Percentiles rank a stretch among this genome's conserved stretches.
These are phyloP conservation scores for Ramularia endophylla DNA, from an alignment of 2,329 filamentous ascomycete genomes.

Conservation along the genomic window DNA sequence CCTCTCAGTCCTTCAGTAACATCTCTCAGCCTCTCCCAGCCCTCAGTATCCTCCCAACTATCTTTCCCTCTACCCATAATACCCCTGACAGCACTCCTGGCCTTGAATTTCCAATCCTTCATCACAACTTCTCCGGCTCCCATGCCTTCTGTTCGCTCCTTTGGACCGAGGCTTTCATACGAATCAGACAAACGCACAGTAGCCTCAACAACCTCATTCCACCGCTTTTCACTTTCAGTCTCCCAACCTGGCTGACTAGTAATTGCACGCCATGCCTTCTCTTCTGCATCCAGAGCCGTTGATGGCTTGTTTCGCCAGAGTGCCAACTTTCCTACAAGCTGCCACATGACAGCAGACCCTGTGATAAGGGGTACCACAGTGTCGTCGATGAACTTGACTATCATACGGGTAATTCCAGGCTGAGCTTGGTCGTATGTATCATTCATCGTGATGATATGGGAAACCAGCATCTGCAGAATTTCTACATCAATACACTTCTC, in stretches of 20 bases:
- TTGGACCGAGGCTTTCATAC: constrained; percentile 65
- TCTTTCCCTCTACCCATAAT: constrained; percentile 78
- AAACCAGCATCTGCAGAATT: constrained; percentile 65
- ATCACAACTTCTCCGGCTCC: constrained; percentile 57
- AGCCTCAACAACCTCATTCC: constrained; percentile 66
- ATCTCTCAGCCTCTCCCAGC: constrained; percentile 57
- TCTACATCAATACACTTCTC: constrained; percentile 74
- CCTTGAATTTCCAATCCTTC: constrained; percentile 81
- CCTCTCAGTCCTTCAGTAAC: constrained; percentile 38
- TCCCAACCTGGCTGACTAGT: constrained; percentile 50
- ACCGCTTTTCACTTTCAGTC: constrained; percentile 56
- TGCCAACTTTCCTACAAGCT: constrained; percentile 63
- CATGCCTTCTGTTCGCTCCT: constrained; percentile 47
- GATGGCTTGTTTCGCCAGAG: constrained; percentile 65
- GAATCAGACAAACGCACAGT: constrained; percentile 77
- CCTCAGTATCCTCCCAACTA: constrained; percentile 70
- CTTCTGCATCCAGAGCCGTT: constrained; percentile 73
- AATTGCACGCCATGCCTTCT: constrained; percentile 81
- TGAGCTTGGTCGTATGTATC: constrained; percentile 38
- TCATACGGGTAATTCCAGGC: constrained; percentile 52
- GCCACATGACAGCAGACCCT: constrained; percentile 68
- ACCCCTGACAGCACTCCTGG: constrained; percentile 73
- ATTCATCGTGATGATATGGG: constrained; percentile 56
- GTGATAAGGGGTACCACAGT: constrained; percentile 80
- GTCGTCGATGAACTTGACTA: constrained; percentile 68